Percentiles rank a stretch among this genome's conserved stretches.
phyloP scores from a whole-genome alignment of 768 basidiomycete genomes.

The Holtermannia corniformis region DNA sequence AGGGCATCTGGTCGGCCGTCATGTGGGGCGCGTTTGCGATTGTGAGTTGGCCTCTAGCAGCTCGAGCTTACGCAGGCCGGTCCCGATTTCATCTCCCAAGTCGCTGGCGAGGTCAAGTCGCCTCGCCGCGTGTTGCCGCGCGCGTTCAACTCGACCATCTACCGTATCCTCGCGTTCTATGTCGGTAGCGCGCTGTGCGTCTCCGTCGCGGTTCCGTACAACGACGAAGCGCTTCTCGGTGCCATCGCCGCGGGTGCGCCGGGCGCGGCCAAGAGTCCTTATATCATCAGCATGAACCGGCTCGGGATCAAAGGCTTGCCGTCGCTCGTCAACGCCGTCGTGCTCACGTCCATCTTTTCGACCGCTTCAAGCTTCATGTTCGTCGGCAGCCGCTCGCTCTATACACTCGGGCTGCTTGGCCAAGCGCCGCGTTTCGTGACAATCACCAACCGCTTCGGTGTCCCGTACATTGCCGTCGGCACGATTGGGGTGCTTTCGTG shows the following conservation, averaged over 20 bases:
- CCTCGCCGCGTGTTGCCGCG: conserved; percentile 17
- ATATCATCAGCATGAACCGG: conserved; percentile 12
- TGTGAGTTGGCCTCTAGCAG: conserved; percentile 1
- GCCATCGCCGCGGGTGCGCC: conserved; percentile 18
- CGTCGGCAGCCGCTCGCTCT: conserved; percentile 11
- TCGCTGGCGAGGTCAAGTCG: conserved; percentile 16
- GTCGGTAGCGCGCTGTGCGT: conserved; percentile 15
- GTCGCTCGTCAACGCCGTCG: conserved; percentile 14
- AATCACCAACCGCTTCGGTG: conserved; percentile 11
- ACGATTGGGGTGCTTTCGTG: conserved; percentile 8
- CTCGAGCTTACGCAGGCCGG: conserved; percentile 7
- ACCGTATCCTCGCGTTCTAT: conserved; percentile 15
- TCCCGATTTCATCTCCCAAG: conserved; percentile 18
- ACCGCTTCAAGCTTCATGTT: conserved; percentile 10
- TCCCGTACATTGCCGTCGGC: conserved; percentile 14
- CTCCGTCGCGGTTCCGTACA: conserved; percentile 8
- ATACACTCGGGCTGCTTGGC: conserved; percentile 6
- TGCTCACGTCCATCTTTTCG: conserved; percentile 8
- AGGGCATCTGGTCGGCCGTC: conserved; percentile 13
- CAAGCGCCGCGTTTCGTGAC: conserved; percentile 12
- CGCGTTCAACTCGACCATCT: conserved; percentile 20
- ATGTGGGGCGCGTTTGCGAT: conserved; percentile 14
- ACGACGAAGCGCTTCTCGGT: conserved; percentile 11
- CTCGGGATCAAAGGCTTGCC: conserved; percentile 7
- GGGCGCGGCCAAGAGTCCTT: conserved; percentile 15